Evolutionary conservation across 768 basidiomycete species (phyloP), one percentile per base, ranked within the genome.

Genomic region (Pilatotrama ljubarskyi): DNA sequence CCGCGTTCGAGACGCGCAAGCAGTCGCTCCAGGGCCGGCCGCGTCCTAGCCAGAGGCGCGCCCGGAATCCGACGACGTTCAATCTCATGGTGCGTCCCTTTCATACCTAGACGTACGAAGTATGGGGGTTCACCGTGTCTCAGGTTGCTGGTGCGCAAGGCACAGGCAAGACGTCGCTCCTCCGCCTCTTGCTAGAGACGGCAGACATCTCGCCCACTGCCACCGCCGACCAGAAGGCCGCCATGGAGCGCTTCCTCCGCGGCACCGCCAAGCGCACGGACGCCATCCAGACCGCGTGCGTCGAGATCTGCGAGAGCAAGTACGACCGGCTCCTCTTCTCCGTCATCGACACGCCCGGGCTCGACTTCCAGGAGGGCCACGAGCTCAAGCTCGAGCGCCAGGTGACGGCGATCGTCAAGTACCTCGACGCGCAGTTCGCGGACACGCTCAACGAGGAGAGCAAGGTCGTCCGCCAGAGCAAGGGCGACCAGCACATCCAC

Each of bases 371-470:
- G 42, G 80, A 83, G 50, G 87, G 90, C 36, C 82, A 80, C 63
- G 91, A 93, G 72, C 74, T 95, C 60, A 84, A 81, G 71, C 79
- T 94, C 54, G 93, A 94, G 68, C 82, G 88, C 55, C 89, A 91
- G 71, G 88, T 94, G 17, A 86, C 84, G 36, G 66, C 74, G 11
- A 75, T 95, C 35, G 80, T 93, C 68, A 91, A 85, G 71, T 91
- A 92, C 64, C 75, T 94, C 7, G 93, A 94, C 63, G 76, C 82
- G 4, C 90, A 89, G 67, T 94, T 87, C 70, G 88, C 88, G 13
- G 90, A 93, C 66, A 93, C 92, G 0, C 86, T 95, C 86, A 90
- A 80, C 69, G 92, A 94, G 91, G 91, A 94, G 78, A 90, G 89
- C 55, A 95, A 94, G 79, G 91, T 95, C 41, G 77, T 93, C 51